These are phyloP conservation scores for Pseudogymnoascus sp. DNA, from an alignment of 2,329 filamentous ascomycete genomes.

Conservation along the genomic window DNA sequence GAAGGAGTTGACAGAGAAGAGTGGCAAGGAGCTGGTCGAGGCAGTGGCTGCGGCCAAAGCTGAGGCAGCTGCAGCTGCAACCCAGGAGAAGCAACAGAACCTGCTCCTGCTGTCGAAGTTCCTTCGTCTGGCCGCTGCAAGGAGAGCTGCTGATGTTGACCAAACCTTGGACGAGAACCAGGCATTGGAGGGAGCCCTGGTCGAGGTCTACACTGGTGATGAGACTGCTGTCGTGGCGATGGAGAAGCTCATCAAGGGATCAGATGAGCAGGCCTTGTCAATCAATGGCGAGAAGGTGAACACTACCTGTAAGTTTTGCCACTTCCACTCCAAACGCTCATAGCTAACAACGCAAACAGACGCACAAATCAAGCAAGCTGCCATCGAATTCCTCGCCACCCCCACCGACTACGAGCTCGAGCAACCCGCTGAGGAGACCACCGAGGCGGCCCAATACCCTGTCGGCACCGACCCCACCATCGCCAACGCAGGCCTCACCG, in stretches of 20 bases:
- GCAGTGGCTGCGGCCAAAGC: conserved; percentile 43
- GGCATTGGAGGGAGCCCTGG: conserved; percentile 71
- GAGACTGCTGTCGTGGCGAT: conserved; percentile 66
- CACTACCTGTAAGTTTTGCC: conserved; percentile 58
- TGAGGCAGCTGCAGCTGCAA: conserved; percentile 46
- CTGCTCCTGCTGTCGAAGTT: conserved; percentile 70
- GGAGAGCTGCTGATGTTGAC: conserved; percentile 59
- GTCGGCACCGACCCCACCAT: conserved; percentile 57
- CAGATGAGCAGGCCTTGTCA: conserved; percentile 56
- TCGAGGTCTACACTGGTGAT: conserved; percentile 73
- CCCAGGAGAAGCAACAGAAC: conserved; percentile 49
- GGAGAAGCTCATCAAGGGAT: conserved; percentile 67
- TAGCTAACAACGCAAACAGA: conserved; percentile 32
- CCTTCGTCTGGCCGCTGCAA: conserved; percentile 66
- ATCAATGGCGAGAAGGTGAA: conserved; percentile 57
- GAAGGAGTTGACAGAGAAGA: conserved; percentile 45
- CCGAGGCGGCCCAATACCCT: conserved; percentile 28
- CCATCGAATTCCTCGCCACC: conserved; percentile 44
- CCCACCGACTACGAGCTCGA: conserved; percentile 23
- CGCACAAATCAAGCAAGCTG: conserved; percentile 49
- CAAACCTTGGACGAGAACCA: conserved; percentile 62
- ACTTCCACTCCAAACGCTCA: neutral
- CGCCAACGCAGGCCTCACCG: conserved; percentile 57
- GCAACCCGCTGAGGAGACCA: conserved; percentile 17
- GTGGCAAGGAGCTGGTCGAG: conserved; percentile 38